These are phyloP conservation scores for Peronospora farinosa DNA, from an alignment of 352 stramenopile species.

Conservation along the genomic window DNA sequence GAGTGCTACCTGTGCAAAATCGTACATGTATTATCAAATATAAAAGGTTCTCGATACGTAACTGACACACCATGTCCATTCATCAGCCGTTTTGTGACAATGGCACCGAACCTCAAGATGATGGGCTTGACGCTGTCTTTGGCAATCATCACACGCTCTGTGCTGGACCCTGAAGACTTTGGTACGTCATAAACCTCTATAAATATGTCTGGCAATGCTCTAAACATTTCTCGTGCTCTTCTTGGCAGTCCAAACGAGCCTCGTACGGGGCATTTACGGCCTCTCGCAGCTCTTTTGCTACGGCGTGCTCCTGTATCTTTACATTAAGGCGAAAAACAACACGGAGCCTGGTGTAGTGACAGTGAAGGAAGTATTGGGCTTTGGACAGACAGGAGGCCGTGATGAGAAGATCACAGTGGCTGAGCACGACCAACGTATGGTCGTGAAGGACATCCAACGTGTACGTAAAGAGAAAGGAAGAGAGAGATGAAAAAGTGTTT, in stretches of 20 bases:
- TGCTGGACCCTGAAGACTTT: slow-evolving; percentile 57
- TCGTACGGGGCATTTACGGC: slow-evolving; percentile 49
- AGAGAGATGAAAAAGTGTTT: not conserved
- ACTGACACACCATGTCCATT: too few species aligned
- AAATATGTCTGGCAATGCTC: too few species aligned
- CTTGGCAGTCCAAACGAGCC: slow-evolving; percentile 43
- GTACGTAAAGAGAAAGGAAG: slow-evolving; percentile 40
- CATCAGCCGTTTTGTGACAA: slow-evolving; percentile 9
- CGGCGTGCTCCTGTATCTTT: slow-evolving; percentile 47
- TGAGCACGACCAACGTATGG: slow-evolving; percentile 75
- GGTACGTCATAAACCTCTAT: slow-evolving; percentile 21
- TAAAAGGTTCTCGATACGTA: too few species aligned
- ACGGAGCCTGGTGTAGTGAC: slow-evolving; percentile 61
- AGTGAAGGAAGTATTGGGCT: slow-evolving; percentile 75
- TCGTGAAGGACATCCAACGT: slow-evolving; percentile 64
- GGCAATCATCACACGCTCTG: slow-evolving; percentile 54
- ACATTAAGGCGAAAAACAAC: slow-evolving; percentile 73
- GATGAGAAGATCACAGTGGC: slow-evolving; percentile 79
- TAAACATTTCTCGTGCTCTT: too few species aligned
- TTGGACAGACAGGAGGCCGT: slow-evolving; percentile 62
- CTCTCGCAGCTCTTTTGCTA: slow-evolving; percentile 71
- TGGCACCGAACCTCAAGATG: slow-evolving; percentile 78
- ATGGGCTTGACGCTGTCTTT: slow-evolving; percentile 65
- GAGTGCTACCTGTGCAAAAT: too few species aligned
- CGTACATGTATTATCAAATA: too few species aligned